phyloP scores from a whole-genome alignment of 768 basidiomycete genomes.

The Imleria badia region DNA sequence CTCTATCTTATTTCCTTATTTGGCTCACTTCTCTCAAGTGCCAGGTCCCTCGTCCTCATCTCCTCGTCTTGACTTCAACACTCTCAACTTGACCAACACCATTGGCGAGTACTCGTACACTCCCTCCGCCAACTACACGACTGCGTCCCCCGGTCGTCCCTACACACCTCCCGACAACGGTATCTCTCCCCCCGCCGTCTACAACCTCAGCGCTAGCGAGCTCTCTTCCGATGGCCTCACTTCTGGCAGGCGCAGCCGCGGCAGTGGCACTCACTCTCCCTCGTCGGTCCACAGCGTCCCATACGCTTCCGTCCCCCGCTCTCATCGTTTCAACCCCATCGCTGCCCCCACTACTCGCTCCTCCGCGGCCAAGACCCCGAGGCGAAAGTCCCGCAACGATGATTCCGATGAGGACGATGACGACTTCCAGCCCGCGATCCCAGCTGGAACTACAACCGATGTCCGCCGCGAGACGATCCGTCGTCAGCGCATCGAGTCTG shows the following conservation, averaged over 20 bases:
- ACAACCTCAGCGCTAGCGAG: conserved; percentile 69
- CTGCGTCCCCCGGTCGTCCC: conserved; percentile 53
- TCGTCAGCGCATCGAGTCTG: conserved; percentile 90
- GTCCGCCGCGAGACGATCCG: conserved; percentile 88
- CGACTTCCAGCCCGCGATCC: conserved; percentile 61
- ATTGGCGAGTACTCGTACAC: conserved; percentile 61
- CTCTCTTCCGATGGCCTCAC: conserved; percentile 69
- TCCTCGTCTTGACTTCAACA: conserved; percentile 63
- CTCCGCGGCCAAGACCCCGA: conserved; percentile 51
- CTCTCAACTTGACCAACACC: conserved; percentile 55
- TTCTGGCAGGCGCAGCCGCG: conserved; percentile 67
- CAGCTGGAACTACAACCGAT: conserved; percentile 50
- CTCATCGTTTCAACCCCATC: conserved; percentile 80
- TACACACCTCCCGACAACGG: conserved; percentile 68
- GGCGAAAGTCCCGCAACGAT: conserved; percentile 53
- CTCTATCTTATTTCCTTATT: background rate
- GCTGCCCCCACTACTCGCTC: conserved; percentile 49
- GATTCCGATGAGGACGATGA: conserved; percentile 74
- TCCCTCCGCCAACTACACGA: conserved; percentile 54
- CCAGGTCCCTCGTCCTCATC: conserved; percentile 51
- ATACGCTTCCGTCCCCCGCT: conserved; percentile 66
- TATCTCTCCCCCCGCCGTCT: conserved; percentile 72
- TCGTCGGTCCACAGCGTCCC: conserved; percentile 47
- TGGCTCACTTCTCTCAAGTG: conserved; percentile 37
- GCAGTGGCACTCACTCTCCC: conserved; percentile 60